phyloP scores from a whole-genome alignment of 345 rosid genomes.

The Garcia nutans region DNA sequence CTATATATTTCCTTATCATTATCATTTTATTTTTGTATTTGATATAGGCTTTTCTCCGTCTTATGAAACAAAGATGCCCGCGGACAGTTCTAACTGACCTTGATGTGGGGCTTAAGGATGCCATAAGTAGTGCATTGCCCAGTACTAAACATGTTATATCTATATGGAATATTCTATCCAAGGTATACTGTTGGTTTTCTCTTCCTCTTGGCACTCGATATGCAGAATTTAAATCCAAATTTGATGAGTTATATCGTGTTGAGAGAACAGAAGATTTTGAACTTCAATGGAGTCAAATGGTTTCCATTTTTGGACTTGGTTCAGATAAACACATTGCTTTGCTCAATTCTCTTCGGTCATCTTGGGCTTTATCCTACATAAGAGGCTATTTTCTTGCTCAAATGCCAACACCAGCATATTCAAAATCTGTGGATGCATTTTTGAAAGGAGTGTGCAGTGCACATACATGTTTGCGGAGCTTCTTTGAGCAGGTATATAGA shows the following conservation, averaged over 20 bases:
- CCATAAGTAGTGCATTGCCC: slow-evolving; percentile 73
- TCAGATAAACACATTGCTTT: slow-evolving; percentile 77
- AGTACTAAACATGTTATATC: slow-evolving; percentile 67
- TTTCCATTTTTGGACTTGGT: slow-evolving; percentile 75
- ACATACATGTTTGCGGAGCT: slow-evolving; percentile 60
- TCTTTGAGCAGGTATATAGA: slow-evolving; percentile 73
- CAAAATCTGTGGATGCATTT: slow-evolving; percentile 57
- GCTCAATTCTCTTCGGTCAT: slow-evolving; percentile 57
- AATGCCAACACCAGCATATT: slow-evolving; percentile 59
- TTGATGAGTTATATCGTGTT: slow-evolving; percentile 56
- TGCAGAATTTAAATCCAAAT: slow-evolving; percentile 67
- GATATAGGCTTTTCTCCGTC: slow-evolving; percentile 75
- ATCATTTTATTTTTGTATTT: slow-evolving; percentile 25
- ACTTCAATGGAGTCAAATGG: slow-evolving; percentile 69
- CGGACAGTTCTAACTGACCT: slow-evolving; percentile 78
- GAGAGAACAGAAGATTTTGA: slow-evolving; percentile 72
- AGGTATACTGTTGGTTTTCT: slow-evolving; percentile 85
- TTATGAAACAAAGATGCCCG: slow-evolving; percentile 75
- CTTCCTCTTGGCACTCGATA: slow-evolving; percentile 62
- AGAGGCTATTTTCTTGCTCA: slow-evolving; percentile 75
- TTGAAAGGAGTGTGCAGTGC: slow-evolving; percentile 53
- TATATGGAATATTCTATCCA: slow-evolving; percentile 63
- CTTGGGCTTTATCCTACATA: slow-evolving; percentile 62
- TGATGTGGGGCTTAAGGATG: slow-evolving; percentile 75
- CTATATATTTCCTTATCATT: slow-evolving; percentile 25